Evolutionary conservation across 1,284 basidiomycete species (phyloP).

Genomic region (Takashimella koratensis): DNA sequence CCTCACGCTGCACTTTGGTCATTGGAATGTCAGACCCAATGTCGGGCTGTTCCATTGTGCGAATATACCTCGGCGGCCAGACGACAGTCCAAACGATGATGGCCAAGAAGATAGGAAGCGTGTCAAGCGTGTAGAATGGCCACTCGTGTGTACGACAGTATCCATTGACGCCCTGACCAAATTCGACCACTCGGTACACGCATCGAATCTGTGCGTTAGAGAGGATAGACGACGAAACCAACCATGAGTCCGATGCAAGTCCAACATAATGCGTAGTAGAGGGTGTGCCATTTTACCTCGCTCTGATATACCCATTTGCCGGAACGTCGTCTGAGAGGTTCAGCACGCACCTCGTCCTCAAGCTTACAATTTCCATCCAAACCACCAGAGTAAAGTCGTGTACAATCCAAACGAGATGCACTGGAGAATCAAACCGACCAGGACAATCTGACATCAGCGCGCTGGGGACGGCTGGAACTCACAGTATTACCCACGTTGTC

Average conservation of each 20-base stretch:
- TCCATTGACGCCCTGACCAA: conserved; percentile 62
- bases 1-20: too few species aligned
- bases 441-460: conserved; percentile 60
- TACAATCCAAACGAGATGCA: conserved; percentile 60
- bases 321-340: conserved; percentile 56
- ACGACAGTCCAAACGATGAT: conserved; percentile 47
- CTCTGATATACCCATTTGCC: too few species aligned
- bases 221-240: too few species aligned
- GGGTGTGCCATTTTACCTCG: conserved; percentile 61
- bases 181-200: conserved; percentile 62
- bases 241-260: conserved; percentile 65
- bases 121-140: conserved; percentile 65
- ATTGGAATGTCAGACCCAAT: too few species aligned
- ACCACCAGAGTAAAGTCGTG: conserved; percentile 58
- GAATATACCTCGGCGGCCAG: conserved; percentile 37
- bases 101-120: conserved; percentile 57
- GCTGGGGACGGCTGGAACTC: too few species aligned
- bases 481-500: conserved; percentile 35
- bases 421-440: conserved; percentile 61
- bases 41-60: too few species aligned
- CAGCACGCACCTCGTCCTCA: conserved; percentile 50
- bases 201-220: conserved; percentile 59
- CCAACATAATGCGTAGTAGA: conserved; percentile 54
- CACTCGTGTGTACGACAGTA: conserved; percentile 60
- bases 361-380: conserved; percentile 47